These are phyloP conservation scores for Neopestalotiopsis sp. DNA, from an alignment of 2,329 filamentous ascomycete species.

Conservation along the genomic window DNA sequence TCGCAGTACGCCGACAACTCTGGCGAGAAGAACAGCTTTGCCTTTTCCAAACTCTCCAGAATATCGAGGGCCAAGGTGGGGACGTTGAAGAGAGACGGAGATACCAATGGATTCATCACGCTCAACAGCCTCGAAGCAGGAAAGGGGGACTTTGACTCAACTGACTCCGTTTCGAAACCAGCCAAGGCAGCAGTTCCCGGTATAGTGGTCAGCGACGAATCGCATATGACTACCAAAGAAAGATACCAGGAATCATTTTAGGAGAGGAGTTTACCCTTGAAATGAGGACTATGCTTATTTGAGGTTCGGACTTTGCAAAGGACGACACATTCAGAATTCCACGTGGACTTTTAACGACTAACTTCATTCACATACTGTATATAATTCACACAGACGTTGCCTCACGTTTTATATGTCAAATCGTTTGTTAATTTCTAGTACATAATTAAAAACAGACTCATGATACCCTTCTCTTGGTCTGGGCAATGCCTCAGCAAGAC, in stretches of 20 bases:
- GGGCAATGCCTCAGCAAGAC: too few species aligned
- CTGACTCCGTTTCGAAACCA: not conserved
- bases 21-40: not conserved
- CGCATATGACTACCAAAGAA: not conserved
- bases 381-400: not conserved
- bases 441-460: not conserved
- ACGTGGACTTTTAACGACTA: not conserved
- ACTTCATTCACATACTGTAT: not conserved
- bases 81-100: too few species aligned
- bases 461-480: too few species aligned
- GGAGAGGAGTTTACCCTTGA: too few species aligned
- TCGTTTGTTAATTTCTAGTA: not conserved
- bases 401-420: not conserved
- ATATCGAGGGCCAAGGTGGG: not conserved
- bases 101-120: not conserved
- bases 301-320: not conserved
- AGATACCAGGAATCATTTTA: too few species aligned
- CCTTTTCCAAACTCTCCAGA: not conserved
- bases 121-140: not conserved
- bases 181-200: not conserved
- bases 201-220: not conserved
- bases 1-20: not conserved
- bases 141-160: not conserved
- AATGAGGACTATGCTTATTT: too few species aligned
- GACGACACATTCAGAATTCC: not conserved